Conservation (phyloP, 2,329 filamentous ascomycete genomes). For the Apiospora sp. region DNA sequence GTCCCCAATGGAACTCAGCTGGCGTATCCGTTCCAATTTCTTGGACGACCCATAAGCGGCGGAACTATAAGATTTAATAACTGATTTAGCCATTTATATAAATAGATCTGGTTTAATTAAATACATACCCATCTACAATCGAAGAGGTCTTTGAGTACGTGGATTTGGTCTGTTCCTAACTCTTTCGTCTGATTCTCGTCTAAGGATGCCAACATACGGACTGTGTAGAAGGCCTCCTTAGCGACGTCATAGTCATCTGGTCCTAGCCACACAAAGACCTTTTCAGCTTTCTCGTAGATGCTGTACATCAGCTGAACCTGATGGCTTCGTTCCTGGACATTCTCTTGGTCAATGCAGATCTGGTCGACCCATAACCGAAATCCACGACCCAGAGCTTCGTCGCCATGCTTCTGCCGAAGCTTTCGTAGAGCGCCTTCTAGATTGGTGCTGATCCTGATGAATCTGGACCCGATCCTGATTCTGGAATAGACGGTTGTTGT, state of each 20-base stretch:
- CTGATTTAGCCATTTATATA: no score
- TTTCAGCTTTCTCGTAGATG: not conserved
- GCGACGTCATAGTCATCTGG: fast-evolving
- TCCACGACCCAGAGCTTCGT: not conserved
- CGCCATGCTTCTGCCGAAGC: not conserved
- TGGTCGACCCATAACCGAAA: not conserved
- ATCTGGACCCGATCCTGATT: not conserved
- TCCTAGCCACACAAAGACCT: not conserved
- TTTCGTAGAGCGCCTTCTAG: not conserved
- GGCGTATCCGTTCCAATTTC: not conserved
- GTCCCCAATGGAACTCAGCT: not conserved
- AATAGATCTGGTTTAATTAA: no score
- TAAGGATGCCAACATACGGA: not conserved
- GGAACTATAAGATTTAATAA: no score
- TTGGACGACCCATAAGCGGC: not conserved
- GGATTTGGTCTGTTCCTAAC: no score
- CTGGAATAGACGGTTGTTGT: not conserved
- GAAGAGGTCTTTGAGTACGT: not conserved
- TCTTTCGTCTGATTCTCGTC: fast-evolving
- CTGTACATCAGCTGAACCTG: not conserved
- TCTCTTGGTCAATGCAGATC: not conserved
- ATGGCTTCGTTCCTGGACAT: not conserved
- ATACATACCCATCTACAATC: not conserved
- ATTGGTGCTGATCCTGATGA: not conserved
- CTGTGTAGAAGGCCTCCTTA: not conserved